Conservation (phyloP, 805 yeast genomes). For the Brettanomyces bruxellensis region DNA sequence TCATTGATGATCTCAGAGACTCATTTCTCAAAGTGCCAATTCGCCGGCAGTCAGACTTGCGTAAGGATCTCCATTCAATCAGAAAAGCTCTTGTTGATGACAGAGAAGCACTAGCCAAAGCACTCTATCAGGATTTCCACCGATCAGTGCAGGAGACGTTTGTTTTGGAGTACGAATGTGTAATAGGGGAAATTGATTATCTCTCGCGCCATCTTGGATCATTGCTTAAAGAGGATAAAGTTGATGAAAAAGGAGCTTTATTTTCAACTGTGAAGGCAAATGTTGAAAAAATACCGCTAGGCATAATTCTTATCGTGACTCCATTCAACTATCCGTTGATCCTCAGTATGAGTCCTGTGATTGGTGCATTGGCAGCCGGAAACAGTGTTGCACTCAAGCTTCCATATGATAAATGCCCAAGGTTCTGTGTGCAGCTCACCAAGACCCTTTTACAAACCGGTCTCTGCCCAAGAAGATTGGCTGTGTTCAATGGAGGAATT, state of each 20-base stretch:
- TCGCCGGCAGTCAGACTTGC: constrained; percentile 44
- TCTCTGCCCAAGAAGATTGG: constrained; percentile 47
- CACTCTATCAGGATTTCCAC: constrained; percentile 59
- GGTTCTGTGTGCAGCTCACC: constrained; percentile 48
- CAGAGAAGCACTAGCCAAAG: constrained; percentile 42
- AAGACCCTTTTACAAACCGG: constrained; percentile 37
- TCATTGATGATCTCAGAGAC: constrained; percentile 32
- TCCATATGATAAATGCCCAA: constrained; percentile 65
- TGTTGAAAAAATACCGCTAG: constrained; percentile 40
- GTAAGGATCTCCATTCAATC: constrained; percentile 55
- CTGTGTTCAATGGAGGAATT: constrained; percentile 65
- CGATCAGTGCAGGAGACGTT: constrained; percentile 56
- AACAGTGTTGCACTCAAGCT: constrained; percentile 65
- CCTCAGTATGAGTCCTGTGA: constrained; percentile 54
- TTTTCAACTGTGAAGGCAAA: constrained; percentile 15
- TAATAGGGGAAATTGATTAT: constrained; percentile 46
- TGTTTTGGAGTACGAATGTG: constrained; percentile 44
- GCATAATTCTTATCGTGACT: constrained; percentile 62
- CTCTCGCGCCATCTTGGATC: constrained; percentile 49
- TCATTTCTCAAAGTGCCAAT: constrained; percentile 39
- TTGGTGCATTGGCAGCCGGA: constrained; percentile 81
- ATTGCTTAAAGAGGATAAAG: constrained; percentile 49
- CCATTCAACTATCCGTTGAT: constrained; percentile 78
- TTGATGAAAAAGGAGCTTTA: constrained; percentile 27
- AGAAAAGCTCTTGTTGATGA: constrained; percentile 57